Conservation (phyloP, 2,329 filamentous ascomycete genomes). For the Penicillium corylophilum region DNA sequence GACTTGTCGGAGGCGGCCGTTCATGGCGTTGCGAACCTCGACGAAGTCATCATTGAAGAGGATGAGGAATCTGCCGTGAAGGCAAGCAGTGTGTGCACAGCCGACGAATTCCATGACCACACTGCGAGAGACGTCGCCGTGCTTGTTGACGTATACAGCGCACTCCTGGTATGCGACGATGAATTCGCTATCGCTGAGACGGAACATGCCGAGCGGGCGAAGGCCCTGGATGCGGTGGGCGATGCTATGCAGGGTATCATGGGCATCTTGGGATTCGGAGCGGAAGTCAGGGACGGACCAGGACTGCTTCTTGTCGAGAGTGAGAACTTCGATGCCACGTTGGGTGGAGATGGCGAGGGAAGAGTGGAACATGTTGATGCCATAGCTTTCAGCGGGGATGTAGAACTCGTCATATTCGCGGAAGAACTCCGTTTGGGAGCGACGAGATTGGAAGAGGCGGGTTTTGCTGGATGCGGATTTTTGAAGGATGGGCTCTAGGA, state of each 20-base stretch:
- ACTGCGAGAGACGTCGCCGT: slow-evolving; percentile 88
- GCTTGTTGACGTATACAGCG: slow-evolving; percentile 96
- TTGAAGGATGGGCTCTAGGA: slow-evolving; percentile 92
- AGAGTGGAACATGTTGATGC: slow-evolving; percentile 92
- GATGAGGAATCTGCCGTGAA: slow-evolving; percentile 87
- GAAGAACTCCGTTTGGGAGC: slow-evolving; percentile 88
- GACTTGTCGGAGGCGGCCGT: slow-evolving; percentile 88
- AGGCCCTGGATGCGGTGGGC: slow-evolving; percentile 79
- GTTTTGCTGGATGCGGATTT: slow-evolving; percentile 83
- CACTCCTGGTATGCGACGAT: slow-evolving; percentile 93
- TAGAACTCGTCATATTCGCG: slow-evolving; percentile 99
- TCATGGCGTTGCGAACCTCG: slow-evolving; percentile 94
- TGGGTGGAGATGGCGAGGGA: slow-evolving; percentile 89
- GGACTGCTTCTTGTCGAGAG: slow-evolving; percentile 93
- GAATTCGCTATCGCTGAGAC: slow-evolving; percentile 88
- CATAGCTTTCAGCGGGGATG: slow-evolving; percentile 90
- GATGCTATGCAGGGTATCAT: slow-evolving; percentile 73
- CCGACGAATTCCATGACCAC: slow-evolving; percentile 99
- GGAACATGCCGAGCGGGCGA: slow-evolving; percentile 91
- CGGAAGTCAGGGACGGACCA: slow-evolving; percentile 85
- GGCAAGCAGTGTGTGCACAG: slow-evolving; percentile 78
- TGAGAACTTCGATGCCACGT: slow-evolving; percentile 93
- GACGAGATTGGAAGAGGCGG: slow-evolving; percentile 61
- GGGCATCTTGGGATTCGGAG: slow-evolving; percentile 58
- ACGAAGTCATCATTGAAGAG: slow-evolving; percentile 96